Conservation (phyloP, 2,329 filamentous ascomycete genomes). For the Blastomyces emzantsi region DNA sequence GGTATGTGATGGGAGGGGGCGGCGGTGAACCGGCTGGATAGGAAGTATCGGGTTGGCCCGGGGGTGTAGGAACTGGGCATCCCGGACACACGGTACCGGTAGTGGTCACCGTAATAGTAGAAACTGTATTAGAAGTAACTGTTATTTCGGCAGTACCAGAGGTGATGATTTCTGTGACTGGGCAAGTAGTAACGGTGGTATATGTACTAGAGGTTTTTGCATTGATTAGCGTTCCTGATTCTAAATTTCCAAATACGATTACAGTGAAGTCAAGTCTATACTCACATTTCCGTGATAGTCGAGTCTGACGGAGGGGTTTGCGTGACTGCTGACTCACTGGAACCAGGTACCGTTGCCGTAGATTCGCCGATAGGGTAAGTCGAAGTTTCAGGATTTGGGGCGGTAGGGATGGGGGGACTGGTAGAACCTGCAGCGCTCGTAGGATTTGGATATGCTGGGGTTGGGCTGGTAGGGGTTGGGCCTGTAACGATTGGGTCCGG, state of each 20-base stretch:
- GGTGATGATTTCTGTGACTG: slow-evolving; percentile 28
- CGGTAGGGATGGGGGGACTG: neutral
- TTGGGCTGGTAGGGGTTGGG: neutral
- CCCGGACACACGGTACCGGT: slow-evolving; percentile 23
- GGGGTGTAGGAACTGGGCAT: slow-evolving; percentile 3
- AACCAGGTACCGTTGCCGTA: slow-evolving; percentile 15
- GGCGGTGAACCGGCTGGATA: slow-evolving; percentile 23
- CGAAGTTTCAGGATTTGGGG: slow-evolving; percentile 14
- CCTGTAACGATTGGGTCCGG: neutral
- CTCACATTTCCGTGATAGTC: slow-evolving; percentile 14
- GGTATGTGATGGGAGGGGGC: slow-evolving; percentile 9
- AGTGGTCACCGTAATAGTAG: slow-evolving; percentile 34
- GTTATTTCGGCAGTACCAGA: slow-evolving; percentile 43
- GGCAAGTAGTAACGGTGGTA: slow-evolving; percentile 25
- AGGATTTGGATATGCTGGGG: slow-evolving; percentile 5
- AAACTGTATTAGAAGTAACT: slow-evolving; percentile 49
- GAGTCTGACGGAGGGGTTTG: slow-evolving; percentile 11
- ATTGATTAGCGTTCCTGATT: neutral
- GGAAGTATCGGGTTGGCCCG: slow-evolving; percentile 22
- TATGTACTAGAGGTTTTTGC: slow-evolving; percentile 1
- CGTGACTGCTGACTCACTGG: slow-evolving; percentile 11
- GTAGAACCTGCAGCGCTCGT: slow-evolving; percentile 7
- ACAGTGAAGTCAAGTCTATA: neutral
- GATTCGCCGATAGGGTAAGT: slow-evolving; percentile 14
- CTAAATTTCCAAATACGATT: neutral